Evolutionary conservation across 2,329 filamentous ascomycete species (phyloP).

Genomic region (Neurospora sp.): DNA sequence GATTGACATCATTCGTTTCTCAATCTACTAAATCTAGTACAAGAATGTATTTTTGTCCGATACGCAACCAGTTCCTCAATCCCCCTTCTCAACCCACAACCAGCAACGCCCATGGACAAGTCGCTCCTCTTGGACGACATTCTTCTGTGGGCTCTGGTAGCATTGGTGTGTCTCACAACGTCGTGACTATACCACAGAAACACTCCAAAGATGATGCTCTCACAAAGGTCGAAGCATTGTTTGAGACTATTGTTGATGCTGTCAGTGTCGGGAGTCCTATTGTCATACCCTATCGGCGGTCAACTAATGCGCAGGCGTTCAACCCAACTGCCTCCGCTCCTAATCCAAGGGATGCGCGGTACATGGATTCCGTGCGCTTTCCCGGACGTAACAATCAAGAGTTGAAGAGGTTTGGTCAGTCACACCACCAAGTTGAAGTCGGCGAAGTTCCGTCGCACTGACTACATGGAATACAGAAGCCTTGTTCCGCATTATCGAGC

Average conservation of each 20-base stretch:
- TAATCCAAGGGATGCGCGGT: not conserved
- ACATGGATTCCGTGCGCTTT: not conserved
- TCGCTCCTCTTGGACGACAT: not conserved
- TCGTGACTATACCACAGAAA: not conserved
- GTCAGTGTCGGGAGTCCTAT: not conserved
- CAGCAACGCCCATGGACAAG: not conserved
- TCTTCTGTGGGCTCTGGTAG: not conserved
- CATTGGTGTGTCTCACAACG: not conserved
- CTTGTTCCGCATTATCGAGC: conserved; percentile 46
- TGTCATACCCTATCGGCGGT: not conserved
- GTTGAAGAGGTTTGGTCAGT: not conserved
- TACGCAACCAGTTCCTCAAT: not conserved
- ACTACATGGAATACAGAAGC: conserved; percentile 31
- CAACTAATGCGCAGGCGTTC: not conserved
- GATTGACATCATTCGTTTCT: no score
- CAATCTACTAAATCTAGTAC: no score
- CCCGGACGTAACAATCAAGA: not conserved
- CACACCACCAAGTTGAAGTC: not conserved
- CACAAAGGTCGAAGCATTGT: not conserved
- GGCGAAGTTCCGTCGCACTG: not conserved
- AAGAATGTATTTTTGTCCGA: not conserved
- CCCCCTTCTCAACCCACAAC: not conserved
- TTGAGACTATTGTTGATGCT: not conserved
- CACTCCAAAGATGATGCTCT: not conserved
- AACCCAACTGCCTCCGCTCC: not conserved